These are phyloP conservation scores for Apiospora sp. DNA, from an alignment of 2,329 filamentous ascomycete species.

Conservation along the genomic window DNA sequence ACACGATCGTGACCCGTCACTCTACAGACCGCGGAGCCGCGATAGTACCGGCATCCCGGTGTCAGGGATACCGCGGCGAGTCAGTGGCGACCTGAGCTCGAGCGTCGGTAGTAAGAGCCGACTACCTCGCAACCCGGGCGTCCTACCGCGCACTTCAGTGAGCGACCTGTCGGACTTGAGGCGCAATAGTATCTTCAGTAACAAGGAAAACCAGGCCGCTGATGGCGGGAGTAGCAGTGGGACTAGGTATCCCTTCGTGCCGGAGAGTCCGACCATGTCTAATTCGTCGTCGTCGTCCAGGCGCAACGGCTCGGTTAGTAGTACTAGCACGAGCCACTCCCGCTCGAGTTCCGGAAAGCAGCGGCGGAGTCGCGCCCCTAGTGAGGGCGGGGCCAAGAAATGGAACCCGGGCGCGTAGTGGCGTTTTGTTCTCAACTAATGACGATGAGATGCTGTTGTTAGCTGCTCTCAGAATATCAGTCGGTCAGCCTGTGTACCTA, in stretches of 20 bases:
- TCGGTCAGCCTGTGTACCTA: neutral
- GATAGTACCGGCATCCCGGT: slow-evolving; percentile 28
- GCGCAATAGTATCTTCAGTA: slow-evolving; percentile 26
- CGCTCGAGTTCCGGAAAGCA: slow-evolving; percentile 25
- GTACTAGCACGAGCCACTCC: slow-evolving; percentile 21
- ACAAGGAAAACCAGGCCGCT: slow-evolving; percentile 27
- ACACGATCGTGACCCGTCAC: slow-evolving; percentile 50
- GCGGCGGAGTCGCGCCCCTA: slow-evolving; percentile 27
- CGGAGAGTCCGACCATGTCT: slow-evolving; percentile 12
- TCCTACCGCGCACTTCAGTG: slow-evolving; percentile 10
- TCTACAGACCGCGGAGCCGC: slow-evolving; percentile 49
- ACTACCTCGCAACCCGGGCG: slow-evolving; percentile 24
- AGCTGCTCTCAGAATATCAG: neutral
- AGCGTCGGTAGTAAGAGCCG: slow-evolving; percentile 26
- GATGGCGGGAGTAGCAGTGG: neutral
- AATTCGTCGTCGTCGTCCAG: neutral
- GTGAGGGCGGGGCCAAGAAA: slow-evolving; percentile 25
- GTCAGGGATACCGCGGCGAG: slow-evolving; percentile 47
- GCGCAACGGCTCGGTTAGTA: slow-evolving; percentile 17
- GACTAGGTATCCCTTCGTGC: slow-evolving; percentile 23
- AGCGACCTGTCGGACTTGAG: slow-evolving; percentile 22
- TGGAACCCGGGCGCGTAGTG: slow-evolving; percentile 26
- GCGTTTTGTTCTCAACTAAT: slow-evolving; percentile 14
- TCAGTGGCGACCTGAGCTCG: slow-evolving; percentile 48
- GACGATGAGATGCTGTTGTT: neutral